Base-by-base conservation (phyloP, 805 yeast genomes). In the Metschnikowia peoriensis region DNA sequence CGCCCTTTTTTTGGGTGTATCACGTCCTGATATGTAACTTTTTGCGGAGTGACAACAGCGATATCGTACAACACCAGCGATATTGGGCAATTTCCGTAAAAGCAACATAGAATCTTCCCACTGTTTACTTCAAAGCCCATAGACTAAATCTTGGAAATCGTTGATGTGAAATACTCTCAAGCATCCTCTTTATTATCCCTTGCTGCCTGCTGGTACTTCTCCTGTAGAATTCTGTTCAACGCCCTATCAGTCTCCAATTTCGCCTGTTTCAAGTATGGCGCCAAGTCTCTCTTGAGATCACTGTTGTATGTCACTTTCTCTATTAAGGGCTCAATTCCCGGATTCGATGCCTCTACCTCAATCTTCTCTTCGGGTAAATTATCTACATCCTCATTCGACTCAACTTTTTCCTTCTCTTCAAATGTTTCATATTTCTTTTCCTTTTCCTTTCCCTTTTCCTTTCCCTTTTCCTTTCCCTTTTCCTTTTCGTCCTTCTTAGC, bases 221-320 rank as follows among this genome's bases (percentile, higher is more conserved):
- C 55, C 51, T 67, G 74, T 12, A 71, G 52, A 6, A 69, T 59
- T 49, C 50, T 43, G 38, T 52, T 64, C 16, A 71, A 47, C 7
- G 64, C 71, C 29, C 51, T 51, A 22, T 67, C 66, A 1, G 76
- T 73, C 35, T 56, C 61, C 2, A 46, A 28, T 34, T 62, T 60
- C 2, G 77, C 77, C 51, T 56, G 51, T 14, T 56, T 50, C 37
- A 64, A 57, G 38, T 67, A 66, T 29, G 51, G 51, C 6, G 54
- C 56, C 35, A 74, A 49, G 41, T 71, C 72, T 14, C 57, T 53
- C 49, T 66, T 68, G 47, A 74, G 64, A 49, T 73, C 77, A 42
- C 62, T 49, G 17, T 72, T 71, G 47, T 65, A 60, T 2, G 57
- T 47, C 16, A 46, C 41, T 27, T 38, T 22, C 28, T 41, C 39